A percentile compares a stretch with the other conserved stretches of the same genome.
phyloP scores from a whole-genome alignment of 2,329 filamentous ascomycete species.

The Colletotrichum echinochloae region DNA sequence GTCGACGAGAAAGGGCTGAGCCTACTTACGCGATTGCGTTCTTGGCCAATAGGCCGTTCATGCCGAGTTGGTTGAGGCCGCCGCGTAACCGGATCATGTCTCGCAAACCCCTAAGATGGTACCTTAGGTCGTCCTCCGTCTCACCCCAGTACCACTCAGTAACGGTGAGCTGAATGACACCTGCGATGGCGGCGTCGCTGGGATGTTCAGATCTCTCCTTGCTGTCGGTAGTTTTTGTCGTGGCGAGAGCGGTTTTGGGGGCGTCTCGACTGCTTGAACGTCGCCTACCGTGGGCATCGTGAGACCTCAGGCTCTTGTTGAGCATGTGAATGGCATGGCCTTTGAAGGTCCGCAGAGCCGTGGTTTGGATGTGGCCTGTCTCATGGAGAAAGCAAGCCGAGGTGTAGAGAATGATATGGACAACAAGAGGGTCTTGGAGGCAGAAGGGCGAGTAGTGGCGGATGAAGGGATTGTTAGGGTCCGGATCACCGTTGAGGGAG shows the following conservation, averaged over 20 bases:
- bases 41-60: conserved; percentile 61
- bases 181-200: conserved; percentile 60
- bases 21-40: conserved; percentile 60
- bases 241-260: not conserved
- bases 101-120: conserved; percentile 60
- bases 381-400: conserved; percentile 65
- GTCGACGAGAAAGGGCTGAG: conserved; percentile 5
- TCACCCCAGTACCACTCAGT: conserved; percentile 68
- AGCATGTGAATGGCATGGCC: conserved; percentile 58
- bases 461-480: conserved; percentile 58
- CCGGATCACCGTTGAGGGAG: conserved; percentile 61
- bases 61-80: conserved; percentile 58
- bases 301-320: conserved; percentile 58
- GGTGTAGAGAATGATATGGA: conserved; percentile 62
- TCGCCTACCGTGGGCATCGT: conserved; percentile 23
- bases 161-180: conserved; percentile 61
- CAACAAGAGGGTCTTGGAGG: conserved; percentile 62
- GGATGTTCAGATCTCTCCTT: conserved; percentile 45
- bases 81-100: conserved; percentile 62
- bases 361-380: conserved; percentile 59
- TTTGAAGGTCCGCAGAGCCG: conserved; percentile 57
- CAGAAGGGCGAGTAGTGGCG: conserved; percentile 61
- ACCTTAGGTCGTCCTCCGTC: conserved; percentile 54
- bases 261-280: not conserved
- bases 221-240: not conserved